Base-by-base conservation (phyloP, 805 yeast genomes). In the Monosporozyma yasuniensis region DNA sequence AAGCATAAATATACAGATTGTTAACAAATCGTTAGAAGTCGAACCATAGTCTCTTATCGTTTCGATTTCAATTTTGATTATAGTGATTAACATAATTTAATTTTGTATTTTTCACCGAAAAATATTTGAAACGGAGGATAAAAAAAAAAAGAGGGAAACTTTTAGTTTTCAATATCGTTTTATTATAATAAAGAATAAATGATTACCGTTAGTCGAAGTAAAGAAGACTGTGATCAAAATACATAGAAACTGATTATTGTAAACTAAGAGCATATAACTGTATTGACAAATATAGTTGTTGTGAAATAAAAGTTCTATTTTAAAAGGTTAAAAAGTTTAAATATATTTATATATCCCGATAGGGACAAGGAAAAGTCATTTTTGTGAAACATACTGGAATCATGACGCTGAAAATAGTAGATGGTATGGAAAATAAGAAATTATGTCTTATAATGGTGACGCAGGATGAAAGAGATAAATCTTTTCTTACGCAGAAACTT, bases 401-500 rank as follows among this genome's bases (percentile, higher is more conserved):
- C 22, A 47, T 47, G 49, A 38, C 49, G 35, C 25, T 47, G 14
- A 27, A 42, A 27, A 39, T 27, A 18, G 28, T 47, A 14, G 37
- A 28, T 22, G 35, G 44, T 3, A 28, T 39, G 11, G 44, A 47
- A 3, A 41, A 41, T 32, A 47, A 35, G 44, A 47, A 39, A 18
- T 19, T 47, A 16, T 32, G 41, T 11, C 22, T 47, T 5, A 32
- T 47, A 4, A 23, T 47, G 18, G 44, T 41, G 23, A 47, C 49
- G 5, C 12, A 37, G 14, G 10, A 21, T 32, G 30, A 47, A 14
- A 47, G 27, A 12, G 49, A 47, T 23, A 39, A 30, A 21, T 42
- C 11, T 23, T 47, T 47, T 21, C 25, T 47, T 10, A 22, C 35
- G 16, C 46, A 47, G 14, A 47, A 47, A 18, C 23, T 47, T 14